Conservation (phyloP, 345 rosid species). For the Salix dunnii region DNA sequence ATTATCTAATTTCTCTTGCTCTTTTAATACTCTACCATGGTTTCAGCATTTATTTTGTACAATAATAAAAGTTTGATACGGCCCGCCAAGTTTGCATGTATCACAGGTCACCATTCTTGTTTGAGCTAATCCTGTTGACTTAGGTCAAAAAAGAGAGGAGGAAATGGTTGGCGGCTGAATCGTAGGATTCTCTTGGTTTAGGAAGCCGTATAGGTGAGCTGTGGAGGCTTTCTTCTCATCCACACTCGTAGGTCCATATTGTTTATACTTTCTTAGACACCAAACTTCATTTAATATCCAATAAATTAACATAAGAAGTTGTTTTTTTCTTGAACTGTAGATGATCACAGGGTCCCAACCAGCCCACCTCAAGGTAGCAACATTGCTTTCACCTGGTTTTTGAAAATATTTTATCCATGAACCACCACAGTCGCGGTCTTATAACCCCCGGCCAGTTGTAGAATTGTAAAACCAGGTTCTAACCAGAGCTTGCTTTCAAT, state of each 20-base stretch:
- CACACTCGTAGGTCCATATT: not conserved
- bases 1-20: too few relatives aligned
- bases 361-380: not conserved
- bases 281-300: too few relatives aligned
- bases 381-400: not conserved
- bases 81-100: too few relatives aligned
- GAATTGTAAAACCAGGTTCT: constrained; percentile 3
- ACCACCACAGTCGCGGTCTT: not conserved
- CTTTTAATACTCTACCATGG: too few relatives aligned
- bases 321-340: too few relatives aligned
- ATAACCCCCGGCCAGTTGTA: too few relatives aligned
- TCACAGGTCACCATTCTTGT: too few relatives aligned
- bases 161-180: not conserved
- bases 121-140: not conserved
- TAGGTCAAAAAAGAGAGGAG: not conserved
- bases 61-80: too few relatives aligned
- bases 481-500: not conserved
- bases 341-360: not conserved
- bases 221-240: not conserved
- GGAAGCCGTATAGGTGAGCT: not conserved
- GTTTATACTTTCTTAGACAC: not conserved
- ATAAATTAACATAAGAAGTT: too few relatives aligned
- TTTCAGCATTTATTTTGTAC: too few relatives aligned
- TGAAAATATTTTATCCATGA: not conserved
- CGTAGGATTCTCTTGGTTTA: not conserved